These are phyloP conservation scores for Xylariomycetidae sp. DNA, from an alignment of 2,329 filamentous ascomycete genomes.

Conservation along the genomic window DNA sequence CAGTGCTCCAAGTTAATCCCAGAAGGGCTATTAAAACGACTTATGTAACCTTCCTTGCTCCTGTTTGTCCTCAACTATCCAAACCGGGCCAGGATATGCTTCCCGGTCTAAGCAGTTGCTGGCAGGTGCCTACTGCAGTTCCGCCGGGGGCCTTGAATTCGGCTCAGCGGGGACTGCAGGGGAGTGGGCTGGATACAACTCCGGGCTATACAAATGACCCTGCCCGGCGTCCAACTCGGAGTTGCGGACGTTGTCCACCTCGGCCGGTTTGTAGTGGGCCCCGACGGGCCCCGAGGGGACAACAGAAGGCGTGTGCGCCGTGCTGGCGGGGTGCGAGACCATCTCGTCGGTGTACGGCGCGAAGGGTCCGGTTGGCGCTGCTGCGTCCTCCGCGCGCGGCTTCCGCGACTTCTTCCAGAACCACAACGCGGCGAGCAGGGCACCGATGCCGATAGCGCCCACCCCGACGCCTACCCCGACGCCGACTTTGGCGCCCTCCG, in stretches of 20 bases:
- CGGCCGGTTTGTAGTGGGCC: neutral
- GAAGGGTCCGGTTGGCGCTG: neutral
- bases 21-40: too few species aligned
- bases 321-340: neutral
- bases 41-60: too few species aligned
- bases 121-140: too few species aligned
- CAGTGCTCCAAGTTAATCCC: too few species aligned
- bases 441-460: conserved; percentile 11
- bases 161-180: too few species aligned
- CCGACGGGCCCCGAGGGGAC: too few species aligned
- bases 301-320: neutral
- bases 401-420: conserved; percentile 14
- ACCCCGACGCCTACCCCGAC: conserved; percentile 16
- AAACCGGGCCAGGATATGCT: too few species aligned
- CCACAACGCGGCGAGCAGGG: conserved; percentile 12
- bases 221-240: neutral
- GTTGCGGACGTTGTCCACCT: neutral
- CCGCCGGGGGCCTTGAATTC: too few species aligned
- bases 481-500: conserved; percentile 11
- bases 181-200: too few species aligned
- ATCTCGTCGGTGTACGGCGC: neutral
- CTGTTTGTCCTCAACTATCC: too few species aligned
- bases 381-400: neutral
- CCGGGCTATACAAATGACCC: too few species aligned
- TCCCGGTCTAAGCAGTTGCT: too few species aligned